These are phyloP conservation scores for Colletotrichum sp. DNA, from an alignment of 2,329 filamentous ascomycete genomes.

Conservation along the genomic window DNA sequence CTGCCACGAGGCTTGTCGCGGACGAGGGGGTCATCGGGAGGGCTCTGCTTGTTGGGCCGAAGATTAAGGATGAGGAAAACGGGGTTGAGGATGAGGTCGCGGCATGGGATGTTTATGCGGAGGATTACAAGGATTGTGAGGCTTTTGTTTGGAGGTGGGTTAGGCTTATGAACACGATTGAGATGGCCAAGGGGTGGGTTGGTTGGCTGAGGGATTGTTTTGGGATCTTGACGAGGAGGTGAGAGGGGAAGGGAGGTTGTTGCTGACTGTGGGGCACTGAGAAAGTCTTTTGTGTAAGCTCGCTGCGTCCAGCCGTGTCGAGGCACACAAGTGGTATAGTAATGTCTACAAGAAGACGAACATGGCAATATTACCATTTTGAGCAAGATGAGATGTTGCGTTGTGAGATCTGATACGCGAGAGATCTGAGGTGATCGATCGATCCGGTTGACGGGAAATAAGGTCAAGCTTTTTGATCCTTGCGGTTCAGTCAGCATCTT, in stretches of 20 bases:
- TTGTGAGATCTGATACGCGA: background rate
- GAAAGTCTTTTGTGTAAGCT: background rate
- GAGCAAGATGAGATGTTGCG: background rate
- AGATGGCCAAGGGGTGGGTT: conserved; percentile 56
- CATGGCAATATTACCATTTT: background rate
- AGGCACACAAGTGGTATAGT: background rate
- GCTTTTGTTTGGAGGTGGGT: conserved; percentile 59
- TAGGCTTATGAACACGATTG: conserved; percentile 55
- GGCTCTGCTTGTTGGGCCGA: conserved; percentile 59
- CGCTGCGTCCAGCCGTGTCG: background rate
- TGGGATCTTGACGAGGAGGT: background rate
- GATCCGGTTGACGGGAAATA: background rate
- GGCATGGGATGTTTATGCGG: conserved; percentile 65
- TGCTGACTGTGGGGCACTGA: background rate
- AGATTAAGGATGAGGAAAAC: conserved; percentile 28
- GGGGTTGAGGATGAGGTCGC: conserved; percentile 35
- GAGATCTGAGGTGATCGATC: background rate
- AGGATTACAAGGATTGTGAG: conserved; percentile 63
- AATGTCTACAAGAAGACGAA: background rate
- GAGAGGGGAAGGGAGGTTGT: background rate
- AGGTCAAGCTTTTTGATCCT: background rate
- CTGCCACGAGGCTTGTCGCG: conserved; percentile 64
- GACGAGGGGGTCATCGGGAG: conserved; percentile 62
- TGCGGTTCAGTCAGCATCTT: background rate
- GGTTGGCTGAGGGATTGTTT: conserved; percentile 43